Percentiles rank a stretch among this genome's conserved stretches.
Conservation (phyloP, 2,329 filamentous ascomycete genomes). For the Diaporthe sp. region DNA sequence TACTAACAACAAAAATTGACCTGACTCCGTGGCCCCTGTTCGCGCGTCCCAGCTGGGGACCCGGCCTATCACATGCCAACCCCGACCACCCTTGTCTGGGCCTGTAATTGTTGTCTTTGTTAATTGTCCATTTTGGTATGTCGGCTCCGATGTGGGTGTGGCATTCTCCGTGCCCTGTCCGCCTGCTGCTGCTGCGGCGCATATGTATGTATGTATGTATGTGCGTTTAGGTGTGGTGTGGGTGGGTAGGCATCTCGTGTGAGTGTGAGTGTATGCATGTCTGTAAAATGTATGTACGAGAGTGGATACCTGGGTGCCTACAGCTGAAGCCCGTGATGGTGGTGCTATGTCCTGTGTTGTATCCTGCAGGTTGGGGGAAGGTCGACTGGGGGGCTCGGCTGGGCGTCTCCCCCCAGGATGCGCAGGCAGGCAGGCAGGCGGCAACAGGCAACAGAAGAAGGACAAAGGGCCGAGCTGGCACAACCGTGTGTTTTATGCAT, state of each 20-base stretch:
- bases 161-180: conserved; percentile 25
- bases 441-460: conserved; percentile 13
- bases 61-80: conserved; percentile 15
- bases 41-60: background rate
- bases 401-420: conserved; percentile 5
- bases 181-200: background rate
- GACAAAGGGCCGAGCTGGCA: background rate
- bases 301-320: conserved; percentile 21
- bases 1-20: background rate
- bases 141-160: conserved; percentile 23
- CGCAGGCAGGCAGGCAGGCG: conserved; percentile 7
- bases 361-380: conserved; percentile 21
- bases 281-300: background rate
- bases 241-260: background rate
- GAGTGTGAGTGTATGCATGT: background rate
- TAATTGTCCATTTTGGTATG: conserved; percentile 15
- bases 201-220: background rate
- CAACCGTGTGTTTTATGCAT: conserved; percentile 22
- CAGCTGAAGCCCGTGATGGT: conserved; percentile 16
- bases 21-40: background rate
- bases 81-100: background rate
- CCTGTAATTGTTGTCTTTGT: background rate
- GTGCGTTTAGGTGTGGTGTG: background rate
- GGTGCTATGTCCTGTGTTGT: conserved; percentile 29
- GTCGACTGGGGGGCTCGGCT: background rate